phyloP scores from a whole-genome alignment of 345 rosid genomes.

The Citrus mangshanensis region DNA sequence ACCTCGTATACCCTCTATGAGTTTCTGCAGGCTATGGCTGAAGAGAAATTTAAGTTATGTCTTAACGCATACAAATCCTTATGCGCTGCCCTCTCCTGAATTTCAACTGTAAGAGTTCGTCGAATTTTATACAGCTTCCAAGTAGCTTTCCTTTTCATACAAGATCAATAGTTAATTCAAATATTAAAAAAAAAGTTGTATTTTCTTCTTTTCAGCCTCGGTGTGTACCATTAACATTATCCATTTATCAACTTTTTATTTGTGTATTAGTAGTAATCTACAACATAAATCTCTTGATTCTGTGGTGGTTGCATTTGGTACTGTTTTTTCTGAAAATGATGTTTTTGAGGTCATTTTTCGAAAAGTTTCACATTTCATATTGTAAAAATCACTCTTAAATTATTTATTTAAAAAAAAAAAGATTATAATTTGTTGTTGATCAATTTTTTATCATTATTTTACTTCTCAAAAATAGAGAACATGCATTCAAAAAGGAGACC shows the following conservation, averaged over 20 bases:
- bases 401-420: too few species aligned
- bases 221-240: not conserved
- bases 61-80: slow-evolving; percentile 77
- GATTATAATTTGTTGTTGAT: not conserved
- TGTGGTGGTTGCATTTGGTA: too few species aligned
- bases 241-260: not conserved
- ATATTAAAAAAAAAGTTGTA: not conserved
- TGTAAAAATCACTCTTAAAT: not conserved
- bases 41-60: slow-evolving; percentile 84
- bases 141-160: not conserved
- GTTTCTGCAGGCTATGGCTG: slow-evolving; percentile 59
- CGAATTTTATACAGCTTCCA: not conserved
- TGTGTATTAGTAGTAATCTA: not conserved
- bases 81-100: slow-evolving; percentile 49
- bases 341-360: too few species aligned
- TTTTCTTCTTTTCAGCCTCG: not conserved
- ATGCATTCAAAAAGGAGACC: not conserved
- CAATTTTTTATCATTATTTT: not conserved
- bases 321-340: too few species aligned
- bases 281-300: not conserved
- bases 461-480: not conserved
- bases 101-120: not conserved
- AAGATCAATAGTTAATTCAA: not conserved
- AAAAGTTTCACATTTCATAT: not conserved
- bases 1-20: not conserved